phyloP scores from a whole-genome alignment of 2,329 filamentous ascomycete species.

The Fonsecaea monophora region DNA sequence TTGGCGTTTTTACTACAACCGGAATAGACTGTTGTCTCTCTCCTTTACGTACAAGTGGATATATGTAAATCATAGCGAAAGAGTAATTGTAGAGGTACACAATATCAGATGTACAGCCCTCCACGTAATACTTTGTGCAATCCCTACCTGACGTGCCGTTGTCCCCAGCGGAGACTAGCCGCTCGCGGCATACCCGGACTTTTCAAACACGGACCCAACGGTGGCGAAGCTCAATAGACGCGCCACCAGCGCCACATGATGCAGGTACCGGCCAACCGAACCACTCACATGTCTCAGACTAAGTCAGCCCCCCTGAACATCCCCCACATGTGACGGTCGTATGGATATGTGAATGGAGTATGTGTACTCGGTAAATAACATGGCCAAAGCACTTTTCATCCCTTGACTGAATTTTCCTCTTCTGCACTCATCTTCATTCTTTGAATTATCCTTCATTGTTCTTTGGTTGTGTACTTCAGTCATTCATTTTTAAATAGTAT shows the following conservation, averaged over 20 bases:
- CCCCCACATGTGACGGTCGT: not conserved
- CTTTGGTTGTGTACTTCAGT: not conserved
- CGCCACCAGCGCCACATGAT: not conserved
- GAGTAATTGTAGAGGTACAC: not conserved
- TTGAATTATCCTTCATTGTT: not conserved
- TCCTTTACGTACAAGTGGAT: too few species aligned
- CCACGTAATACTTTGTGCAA: not conserved
- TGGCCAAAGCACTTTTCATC: not conserved
- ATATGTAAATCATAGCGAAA: too few species aligned
- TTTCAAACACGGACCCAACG: constrained; percentile 55
- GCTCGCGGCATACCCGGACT: not conserved
- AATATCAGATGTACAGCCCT: not conserved
- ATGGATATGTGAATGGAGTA: not conserved
- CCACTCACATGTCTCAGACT: not conserved
- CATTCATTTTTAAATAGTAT: not conserved
- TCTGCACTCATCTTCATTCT: not conserved
- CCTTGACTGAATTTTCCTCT: not conserved
- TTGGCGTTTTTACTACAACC: too few species aligned
- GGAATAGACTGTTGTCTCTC: too few species aligned
- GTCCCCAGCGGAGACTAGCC: not conserved
- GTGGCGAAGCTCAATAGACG: not conserved
- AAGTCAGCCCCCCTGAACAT: constrained; percentile 1
- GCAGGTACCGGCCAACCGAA: constrained; percentile 1
- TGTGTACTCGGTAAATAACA: not conserved
- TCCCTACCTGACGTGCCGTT: not conserved